phyloP scores from a whole-genome alignment of 192 early-diverging fungal species.

The Allomyces arbusculus region DNA sequence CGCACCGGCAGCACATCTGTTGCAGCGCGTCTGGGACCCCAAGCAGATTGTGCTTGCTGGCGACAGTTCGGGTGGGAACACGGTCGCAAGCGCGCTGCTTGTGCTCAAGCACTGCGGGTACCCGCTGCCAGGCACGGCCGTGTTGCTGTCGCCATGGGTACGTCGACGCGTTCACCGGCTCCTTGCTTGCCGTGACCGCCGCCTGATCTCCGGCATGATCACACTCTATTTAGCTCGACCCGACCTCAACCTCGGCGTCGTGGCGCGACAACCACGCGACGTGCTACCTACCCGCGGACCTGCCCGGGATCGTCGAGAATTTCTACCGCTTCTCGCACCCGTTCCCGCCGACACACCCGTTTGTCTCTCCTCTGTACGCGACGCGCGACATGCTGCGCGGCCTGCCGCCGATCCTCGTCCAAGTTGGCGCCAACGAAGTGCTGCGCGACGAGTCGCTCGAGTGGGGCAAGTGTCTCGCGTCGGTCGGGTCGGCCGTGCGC shows the following conservation, averaged over 20 bases:
- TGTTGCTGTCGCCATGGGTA: background rate
- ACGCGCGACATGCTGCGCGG: background rate
- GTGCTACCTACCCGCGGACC: background rate
- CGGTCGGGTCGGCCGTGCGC: background rate
- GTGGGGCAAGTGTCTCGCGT: background rate
- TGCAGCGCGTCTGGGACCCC: background rate
- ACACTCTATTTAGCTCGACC: background rate
- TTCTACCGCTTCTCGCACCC: background rate
- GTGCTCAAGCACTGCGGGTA: background rate
- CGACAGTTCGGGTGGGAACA: background rate
- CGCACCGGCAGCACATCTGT: background rate
- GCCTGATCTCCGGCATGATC: too few relatives aligned
- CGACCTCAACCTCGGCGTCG: background rate
- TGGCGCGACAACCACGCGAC: background rate
- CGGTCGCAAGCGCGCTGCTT: background rate
- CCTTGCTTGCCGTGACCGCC: too few relatives aligned
- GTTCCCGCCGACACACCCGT: background rate
- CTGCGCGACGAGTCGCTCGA: background rate
- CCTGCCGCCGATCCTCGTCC: background rate
- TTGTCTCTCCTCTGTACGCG: background rate
- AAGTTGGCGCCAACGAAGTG: background rate
- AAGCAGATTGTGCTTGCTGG: background rate
- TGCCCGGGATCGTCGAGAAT: background rate
- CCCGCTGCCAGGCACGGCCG: background rate
- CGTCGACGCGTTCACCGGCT: background rate